Evolutionary conservation across 768 basidiomycete genomes (phyloP), one percentile per base, ranked within the genome.

Genomic region (Podaxis sp.): DNA sequence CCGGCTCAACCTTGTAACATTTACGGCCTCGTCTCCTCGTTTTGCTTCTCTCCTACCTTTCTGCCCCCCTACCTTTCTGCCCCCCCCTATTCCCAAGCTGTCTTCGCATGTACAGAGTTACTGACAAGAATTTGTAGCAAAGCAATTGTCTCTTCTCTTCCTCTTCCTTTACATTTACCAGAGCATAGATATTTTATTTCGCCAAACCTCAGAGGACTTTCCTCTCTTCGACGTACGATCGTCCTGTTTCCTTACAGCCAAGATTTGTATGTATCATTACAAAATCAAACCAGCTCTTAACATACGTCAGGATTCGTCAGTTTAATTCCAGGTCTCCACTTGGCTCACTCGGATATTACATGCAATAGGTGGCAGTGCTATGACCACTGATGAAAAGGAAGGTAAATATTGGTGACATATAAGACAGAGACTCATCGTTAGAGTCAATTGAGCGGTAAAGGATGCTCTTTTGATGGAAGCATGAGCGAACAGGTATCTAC

Each of bases 111-210:
- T 40, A 24, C 36, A 51, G 26, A 37, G n/a, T 40, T 37, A 59
- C 58, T 51, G 58, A 59, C 49, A 59, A 51, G 46, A 59, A 50
- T 50, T 51, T 59, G 58, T 59, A 59, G 48, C 58, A 49, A 58
- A 37, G 22, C 20, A 50, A 10, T 44, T 12, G 2, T 50, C 12
- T 26, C 36, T n/a, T 46, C 37, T 26, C 24, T 49, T 40, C 8
- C 44, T 26, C 38, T 41, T 8, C 24, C 44, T 50, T 50, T 12
- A 49, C 22, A 24, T 24, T 24, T 17, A 26, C 11, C 38, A 40
- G 26, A 26, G 22, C 11, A 57, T 57, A 57, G 37, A 57, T 57
- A 44, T 44, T 41, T 26, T 26, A 22, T 37, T 57, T 57, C 5
- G 4, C 22, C 24, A 26, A 50, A 24, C 24, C 49, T 12, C 49